Evolutionary conservation across 1,284 basidiomycete genomes (phyloP), one percentile per base, ranked within the genome.

Genomic region (Chalciporus sp.): DNA sequence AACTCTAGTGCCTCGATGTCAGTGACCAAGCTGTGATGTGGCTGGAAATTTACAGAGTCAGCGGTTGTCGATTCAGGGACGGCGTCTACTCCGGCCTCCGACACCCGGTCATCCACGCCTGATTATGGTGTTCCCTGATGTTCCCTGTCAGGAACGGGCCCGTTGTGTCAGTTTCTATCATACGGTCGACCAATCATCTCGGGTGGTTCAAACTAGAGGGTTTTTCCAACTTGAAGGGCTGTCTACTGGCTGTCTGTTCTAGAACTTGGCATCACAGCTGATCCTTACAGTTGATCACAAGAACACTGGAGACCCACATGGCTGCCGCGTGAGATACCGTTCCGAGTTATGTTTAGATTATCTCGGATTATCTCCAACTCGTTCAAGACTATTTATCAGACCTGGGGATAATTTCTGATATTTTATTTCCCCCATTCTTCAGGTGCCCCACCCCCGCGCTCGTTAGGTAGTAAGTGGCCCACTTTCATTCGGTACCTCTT

Each of bases 281-380:
- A 16, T 42, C 11, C 40, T 17, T 12, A 11, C 6, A 20, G 23
- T 23, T 17, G 35, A 17, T 37, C 35, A 37, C 35, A 37, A 37
- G 7, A 37, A 7, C 35, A 17, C 16, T 37, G 35, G n/a, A 5
- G 35, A 7, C 35, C 16, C 35, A 37, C 35, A 37, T 37, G 35
- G 35, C 35, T 37, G 35, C 35, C 35, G n/a, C 35, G 35, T 17
- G 35, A 11, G 51, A 33, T 42, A 8, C 31, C 29, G 10, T 20
- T 46, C 29, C 39, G 31, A 45, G 16, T 19, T 4, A 17, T 26
- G n/a, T 10, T 45, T 47, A 41, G 57, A 44, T 58, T 42, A 56
- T 58, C 53, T 42, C 35, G n/a, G 35, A 37, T 37, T 37, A 37
- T 37, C 35, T 37, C 11, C 9, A 17, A n/a, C 35, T 37, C 35